phyloP scores from a whole-genome alignment of 495 filamentous ascomycete genomes.

The Tetracladium setigerum region DNA sequence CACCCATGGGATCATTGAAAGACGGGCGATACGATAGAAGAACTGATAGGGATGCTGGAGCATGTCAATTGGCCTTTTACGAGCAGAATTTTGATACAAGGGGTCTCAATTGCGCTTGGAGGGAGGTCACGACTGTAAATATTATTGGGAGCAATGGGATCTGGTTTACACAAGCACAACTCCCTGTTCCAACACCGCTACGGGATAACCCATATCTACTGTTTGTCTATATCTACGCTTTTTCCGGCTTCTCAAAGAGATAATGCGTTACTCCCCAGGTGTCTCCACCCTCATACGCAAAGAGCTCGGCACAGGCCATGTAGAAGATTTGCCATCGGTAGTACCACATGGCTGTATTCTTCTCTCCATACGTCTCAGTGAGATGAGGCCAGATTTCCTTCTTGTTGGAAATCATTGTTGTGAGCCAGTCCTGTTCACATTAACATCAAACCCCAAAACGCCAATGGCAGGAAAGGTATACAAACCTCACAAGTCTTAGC shows the following conservation, averaged over 20 bases:
- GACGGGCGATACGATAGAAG: neutral
- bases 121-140: too few species aligned
- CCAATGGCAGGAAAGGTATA: neutral
- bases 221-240: neutral
- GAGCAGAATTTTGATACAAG: too few species aligned
- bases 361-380: conserved; percentile 51
- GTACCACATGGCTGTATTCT: conserved; percentile 48
- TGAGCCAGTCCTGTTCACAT: conserved; percentile 47
- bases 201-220: too few species aligned
- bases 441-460: conserved; percentile 5
- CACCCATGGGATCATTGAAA: conserved; percentile 97
- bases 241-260: conserved; percentile 45
- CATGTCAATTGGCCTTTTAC: neutral
- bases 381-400: conserved; percentile 49
- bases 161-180: too few species aligned
- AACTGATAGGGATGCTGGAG: neutral
- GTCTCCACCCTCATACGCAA: conserved; percentile 52
- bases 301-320: conserved; percentile 59
- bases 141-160: too few species aligned
- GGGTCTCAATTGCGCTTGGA: too few species aligned
- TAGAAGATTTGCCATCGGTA: conserved; percentile 64
- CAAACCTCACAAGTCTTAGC: conserved; percentile 57
- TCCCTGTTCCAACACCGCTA: too few species aligned
- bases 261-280: conserved; percentile 57
- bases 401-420: conserved; percentile 43